Percentiles rank a stretch among this genome's conserved stretches.
These are phyloP conservation scores for Gyromitra esculenta DNA, from an alignment of 2,329 filamentous ascomycete genomes.

Conservation along the genomic window DNA sequence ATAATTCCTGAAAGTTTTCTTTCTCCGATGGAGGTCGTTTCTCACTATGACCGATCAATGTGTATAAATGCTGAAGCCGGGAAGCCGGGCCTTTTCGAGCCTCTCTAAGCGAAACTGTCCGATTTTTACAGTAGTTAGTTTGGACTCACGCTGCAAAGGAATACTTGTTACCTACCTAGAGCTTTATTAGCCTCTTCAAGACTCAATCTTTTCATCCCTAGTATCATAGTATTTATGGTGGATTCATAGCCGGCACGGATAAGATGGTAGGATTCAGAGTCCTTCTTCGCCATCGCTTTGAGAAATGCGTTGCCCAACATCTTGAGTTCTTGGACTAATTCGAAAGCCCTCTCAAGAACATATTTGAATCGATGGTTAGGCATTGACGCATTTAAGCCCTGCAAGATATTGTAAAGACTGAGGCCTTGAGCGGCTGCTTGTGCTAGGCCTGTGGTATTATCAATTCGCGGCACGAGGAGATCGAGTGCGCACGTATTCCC, in stretches of 20 bases:
- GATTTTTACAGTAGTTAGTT: neutral
- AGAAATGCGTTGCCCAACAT: slow-evolving; percentile 50
- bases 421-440: slow-evolving; percentile 31
- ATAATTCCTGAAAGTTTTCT: slow-evolving; percentile 18
- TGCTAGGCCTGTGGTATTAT: slow-evolving; percentile 58
- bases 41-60: slow-evolving; percentile 12
- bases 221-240: slow-evolving; percentile 39
- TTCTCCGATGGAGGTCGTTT: neutral
- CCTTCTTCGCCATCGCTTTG: slow-evolving; percentile 56
- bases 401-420: slow-evolving; percentile 51
- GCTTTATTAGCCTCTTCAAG: slow-evolving; percentile 51
- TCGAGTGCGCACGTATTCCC: slow-evolving; percentile 54
- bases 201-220: slow-evolving; percentile 53
- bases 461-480: slow-evolving; percentile 59
- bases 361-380: slow-evolving; percentile 59
- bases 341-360: slow-evolving; percentile 57
- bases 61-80: slow-evolving; percentile 4
- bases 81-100: slow-evolving; percentile 12
- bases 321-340: slow-evolving; percentile 57
- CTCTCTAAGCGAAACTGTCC: slow-evolving; percentile 13
- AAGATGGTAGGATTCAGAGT: slow-evolving; percentile 55
- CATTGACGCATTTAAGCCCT: slow-evolving; percentile 54
- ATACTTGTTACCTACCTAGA: slow-evolving; percentile 35
- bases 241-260: slow-evolving; percentile 53
- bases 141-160: neutral